phyloP scores from a whole-genome alignment of 768 basidiomycete species.

The Pulveroboletus sp. region DNA sequence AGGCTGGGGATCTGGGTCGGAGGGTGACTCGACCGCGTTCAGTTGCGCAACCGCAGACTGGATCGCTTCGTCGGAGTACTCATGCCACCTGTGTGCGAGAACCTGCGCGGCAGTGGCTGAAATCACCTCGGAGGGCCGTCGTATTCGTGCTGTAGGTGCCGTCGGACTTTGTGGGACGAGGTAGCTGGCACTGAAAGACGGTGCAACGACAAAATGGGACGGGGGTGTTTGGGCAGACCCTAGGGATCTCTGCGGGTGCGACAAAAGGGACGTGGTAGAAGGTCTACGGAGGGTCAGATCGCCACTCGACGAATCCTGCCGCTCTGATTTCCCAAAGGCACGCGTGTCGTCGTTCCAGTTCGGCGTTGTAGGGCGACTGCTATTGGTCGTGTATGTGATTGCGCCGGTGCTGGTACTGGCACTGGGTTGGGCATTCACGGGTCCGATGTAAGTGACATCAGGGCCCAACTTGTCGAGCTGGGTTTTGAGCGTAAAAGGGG shows the following conservation, averaged over 20 bases:
- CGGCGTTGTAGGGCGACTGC: slow-evolving; percentile 3
- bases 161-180: slow-evolving; percentile 36
- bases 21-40: slow-evolving; percentile 40
- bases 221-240: slow-evolving; percentile 23
- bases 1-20: slow-evolving; percentile 45
- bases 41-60: slow-evolving; percentile 56
- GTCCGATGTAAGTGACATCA: slow-evolving; percentile 10
- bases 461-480: slow-evolving; percentile 46
- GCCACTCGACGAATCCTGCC: slow-evolving; percentile 21
- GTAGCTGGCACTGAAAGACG: slow-evolving; percentile 28
- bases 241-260: slow-evolving; percentile 37
- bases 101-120: slow-evolving; percentile 41
- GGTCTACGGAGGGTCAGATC: slow-evolving; percentile 19
- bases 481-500: slow-evolving; percentile 60
- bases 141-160: slow-evolving; percentile 11
- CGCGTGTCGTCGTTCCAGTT: slow-evolving; percentile 56
- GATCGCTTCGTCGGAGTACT: slow-evolving; percentile 70
- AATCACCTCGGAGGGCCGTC: slow-evolving; percentile 10
- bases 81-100: slow-evolving; percentile 70
- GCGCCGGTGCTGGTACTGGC: not conserved
- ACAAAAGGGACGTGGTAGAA: slow-evolving; percentile 36
- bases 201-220: slow-evolving; percentile 40
- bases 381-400: not conserved
- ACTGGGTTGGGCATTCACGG: slow-evolving; percentile 18
- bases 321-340: slow-evolving; percentile 45